Conservation (phyloP, 2,329 filamentous ascomycete genomes). For the Ceratocystis harringtonii region DNA sequence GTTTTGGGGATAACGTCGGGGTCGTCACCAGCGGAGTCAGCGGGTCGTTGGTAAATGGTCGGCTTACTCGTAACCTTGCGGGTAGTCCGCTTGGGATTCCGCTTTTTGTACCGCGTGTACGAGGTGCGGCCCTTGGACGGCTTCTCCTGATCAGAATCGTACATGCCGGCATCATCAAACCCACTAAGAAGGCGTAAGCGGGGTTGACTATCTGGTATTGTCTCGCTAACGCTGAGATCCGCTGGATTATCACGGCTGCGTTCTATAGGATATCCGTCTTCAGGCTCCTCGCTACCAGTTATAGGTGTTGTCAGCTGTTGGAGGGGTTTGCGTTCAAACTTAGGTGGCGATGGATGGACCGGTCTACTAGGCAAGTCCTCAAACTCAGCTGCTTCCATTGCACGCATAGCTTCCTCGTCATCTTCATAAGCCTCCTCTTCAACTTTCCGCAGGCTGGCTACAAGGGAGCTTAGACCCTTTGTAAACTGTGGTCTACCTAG, state of each 20-base stretch:
- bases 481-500: constrained; percentile 47
- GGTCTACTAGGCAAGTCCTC: constrained; percentile 8
- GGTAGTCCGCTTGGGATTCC: constrained; percentile 67
- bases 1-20: constrained; percentile 30
- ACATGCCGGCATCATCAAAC: constrained; percentile 47
- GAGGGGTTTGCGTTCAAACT: constrained; percentile 18
- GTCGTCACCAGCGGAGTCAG: constrained; percentile 24
- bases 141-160: constrained; percentile 41
- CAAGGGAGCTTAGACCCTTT: constrained; percentile 57
- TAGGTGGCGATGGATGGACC: constrained; percentile 11
- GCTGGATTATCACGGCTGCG: too few species aligned
- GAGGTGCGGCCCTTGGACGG: constrained; percentile 38
- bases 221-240: constrained; percentile 9
- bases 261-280: not conserved
- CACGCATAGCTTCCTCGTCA: constrained; percentile 58
- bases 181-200: constrained; percentile 38
- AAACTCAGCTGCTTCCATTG: constrained; percentile 42
- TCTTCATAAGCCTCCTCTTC: constrained; percentile 58
- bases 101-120: constrained; percentile 62
- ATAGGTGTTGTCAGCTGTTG: not conserved
- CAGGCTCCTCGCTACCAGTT: constrained; percentile 16
- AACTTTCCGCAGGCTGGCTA: constrained; percentile 52
- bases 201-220: constrained; percentile 32
- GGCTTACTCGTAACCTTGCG: constrained; percentile 50
- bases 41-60: constrained; percentile 34